These are phyloP conservation scores for Heimioporus punctisporus DNA, from an alignment of 1,284 basidiomycete species.

Conservation along the genomic window DNA sequence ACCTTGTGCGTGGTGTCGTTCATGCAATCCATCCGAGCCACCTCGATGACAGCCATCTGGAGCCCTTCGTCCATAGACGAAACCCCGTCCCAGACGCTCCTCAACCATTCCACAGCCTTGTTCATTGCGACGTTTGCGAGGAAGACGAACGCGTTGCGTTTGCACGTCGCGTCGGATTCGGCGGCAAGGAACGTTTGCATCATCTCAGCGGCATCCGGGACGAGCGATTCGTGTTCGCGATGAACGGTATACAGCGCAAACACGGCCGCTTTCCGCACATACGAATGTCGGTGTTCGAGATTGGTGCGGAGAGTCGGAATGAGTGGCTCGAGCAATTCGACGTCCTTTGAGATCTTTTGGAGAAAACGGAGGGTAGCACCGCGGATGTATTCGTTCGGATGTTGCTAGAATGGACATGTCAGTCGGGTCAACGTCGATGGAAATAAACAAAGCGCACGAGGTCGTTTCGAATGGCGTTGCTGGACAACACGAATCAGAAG, in stretches of 20 bases:
- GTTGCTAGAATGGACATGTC: constrained; percentile 65
- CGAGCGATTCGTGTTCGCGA: constrained; percentile 92
- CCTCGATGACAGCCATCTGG: constrained; percentile 97
- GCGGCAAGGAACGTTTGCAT: constrained; percentile 98
- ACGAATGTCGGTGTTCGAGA: constrained; percentile 98
- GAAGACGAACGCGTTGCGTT: constrained; percentile 97
- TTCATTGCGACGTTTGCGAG: constrained; percentile 89
- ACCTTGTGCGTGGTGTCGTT: constrained; percentile 82
- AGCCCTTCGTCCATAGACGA: constrained; percentile 89
- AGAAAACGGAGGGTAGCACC: constrained; percentile 97
- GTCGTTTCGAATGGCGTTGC: constrained; percentile 98
- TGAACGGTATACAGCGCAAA: constrained; percentile 97
- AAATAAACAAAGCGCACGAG: constrained; percentile 55
- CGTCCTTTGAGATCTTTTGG: constrained; percentile 94
- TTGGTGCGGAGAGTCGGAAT: constrained; percentile 94
- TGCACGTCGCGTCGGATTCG: constrained; percentile 96
- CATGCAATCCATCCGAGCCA: constrained; percentile 92
- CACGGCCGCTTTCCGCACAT: constrained; percentile 98
- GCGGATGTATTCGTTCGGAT: constrained; percentile 99
- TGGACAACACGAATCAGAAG: constrained; percentile 34
- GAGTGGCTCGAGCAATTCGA: constrained; percentile 95
- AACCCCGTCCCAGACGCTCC: constrained; percentile 87
- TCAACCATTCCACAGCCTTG: constrained; percentile 92
- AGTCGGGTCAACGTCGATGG: not conserved
- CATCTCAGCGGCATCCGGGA: constrained; percentile 97